Conservation (phyloP, 2,329 filamentous ascomycete species). For the Beauveria pseudobassiana region DNA sequence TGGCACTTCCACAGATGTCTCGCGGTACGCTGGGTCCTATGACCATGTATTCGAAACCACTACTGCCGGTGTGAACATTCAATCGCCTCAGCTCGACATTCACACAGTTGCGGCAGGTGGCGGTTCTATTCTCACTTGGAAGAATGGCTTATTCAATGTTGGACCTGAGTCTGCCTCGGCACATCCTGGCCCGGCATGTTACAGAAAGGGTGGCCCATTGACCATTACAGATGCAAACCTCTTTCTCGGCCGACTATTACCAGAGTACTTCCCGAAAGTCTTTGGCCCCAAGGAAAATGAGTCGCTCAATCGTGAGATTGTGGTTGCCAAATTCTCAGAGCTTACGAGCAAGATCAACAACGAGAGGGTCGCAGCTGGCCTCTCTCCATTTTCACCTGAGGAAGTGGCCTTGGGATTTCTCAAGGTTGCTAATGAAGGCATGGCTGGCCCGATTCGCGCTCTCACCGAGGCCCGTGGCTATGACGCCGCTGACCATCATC, state of each 20-base stretch:
- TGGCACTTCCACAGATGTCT: slow-evolving; percentile 71
- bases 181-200: slow-evolving; percentile 65
- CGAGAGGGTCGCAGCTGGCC: slow-evolving; percentile 22
- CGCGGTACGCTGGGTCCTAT: slow-evolving; percentile 48
- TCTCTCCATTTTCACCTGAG: slow-evolving; percentile 23
- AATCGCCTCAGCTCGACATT: slow-evolving; percentile 73
- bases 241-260: slow-evolving; percentile 50
- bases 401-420: slow-evolving; percentile 31
- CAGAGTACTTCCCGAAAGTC: slow-evolving; percentile 66
- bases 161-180: slow-evolving; percentile 65
- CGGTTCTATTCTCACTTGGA: slow-evolving; percentile 62
- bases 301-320: slow-evolving; percentile 34
- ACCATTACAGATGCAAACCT: slow-evolving; percentile 69
- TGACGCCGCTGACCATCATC: slow-evolving; percentile 27
- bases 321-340: slow-evolving; percentile 31
- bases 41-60: slow-evolving; percentile 61
- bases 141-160: slow-evolving; percentile 65
- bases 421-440: slow-evolving; percentile 29
- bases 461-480: slow-evolving; percentile 29
- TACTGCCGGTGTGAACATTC: slow-evolving; percentile 70
- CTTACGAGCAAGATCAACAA: slow-evolving; percentile 35
- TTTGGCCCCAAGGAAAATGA: slow-evolving; percentile 62
- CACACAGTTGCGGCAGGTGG: slow-evolving; percentile 74
- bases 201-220: slow-evolving; percentile 63
- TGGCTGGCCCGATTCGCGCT: slow-evolving; percentile 28